A percentile compares a stretch with the other conserved stretches of the same genome.
Conservation (phyloP, 2,329 filamentous ascomycete genomes). For the Aspergillus sp. region DNA sequence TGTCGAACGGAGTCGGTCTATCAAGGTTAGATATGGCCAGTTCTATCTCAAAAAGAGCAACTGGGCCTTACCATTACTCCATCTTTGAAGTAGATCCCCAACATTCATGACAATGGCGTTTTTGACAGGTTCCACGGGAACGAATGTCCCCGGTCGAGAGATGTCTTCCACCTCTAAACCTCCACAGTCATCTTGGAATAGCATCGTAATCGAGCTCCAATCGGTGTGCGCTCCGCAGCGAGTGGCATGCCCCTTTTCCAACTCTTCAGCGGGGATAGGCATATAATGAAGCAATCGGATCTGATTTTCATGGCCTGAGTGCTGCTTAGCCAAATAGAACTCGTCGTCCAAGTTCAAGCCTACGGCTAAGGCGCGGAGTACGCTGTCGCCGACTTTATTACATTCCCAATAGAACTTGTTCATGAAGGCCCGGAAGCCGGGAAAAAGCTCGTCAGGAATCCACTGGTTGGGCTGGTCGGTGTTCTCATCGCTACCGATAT, state of each 20-base stretch:
- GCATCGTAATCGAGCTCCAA: conserved; percentile 54
- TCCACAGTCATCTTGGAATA: conserved; percentile 55
- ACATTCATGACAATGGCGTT: conserved; percentile 51
- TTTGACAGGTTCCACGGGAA: conserved; percentile 41
- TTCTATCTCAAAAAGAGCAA: background rate
- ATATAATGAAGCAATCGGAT: conserved; percentile 62
- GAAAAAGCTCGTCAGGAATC: conserved; percentile 47
- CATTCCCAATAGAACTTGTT: conserved; percentile 52
- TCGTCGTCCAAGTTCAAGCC: conserved; percentile 50
- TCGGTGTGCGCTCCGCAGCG: conserved; percentile 56
- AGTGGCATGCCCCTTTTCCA: conserved; percentile 45
- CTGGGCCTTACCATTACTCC: conserved; percentile 47
- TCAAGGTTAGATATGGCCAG: conserved; percentile 6
- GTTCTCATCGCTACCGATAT: conserved; percentile 52
- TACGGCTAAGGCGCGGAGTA: conserved; percentile 48
- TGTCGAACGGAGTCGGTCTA: conserved; percentile 53
- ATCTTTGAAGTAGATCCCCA: conserved; percentile 51
- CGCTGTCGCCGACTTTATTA: conserved; percentile 42
- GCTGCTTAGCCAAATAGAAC: conserved; percentile 47
- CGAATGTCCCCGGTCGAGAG: conserved; percentile 38
- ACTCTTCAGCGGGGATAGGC: conserved; percentile 44
- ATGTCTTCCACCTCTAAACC: conserved; percentile 53
- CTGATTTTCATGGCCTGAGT: conserved; percentile 59
- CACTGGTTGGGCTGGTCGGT: conserved; percentile 51
- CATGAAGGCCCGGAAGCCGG: conserved; percentile 51